These are phyloP conservation scores for Amanita subjunquillea DNA, from an alignment of 768 basidiomycete species.

Conservation along the genomic window DNA sequence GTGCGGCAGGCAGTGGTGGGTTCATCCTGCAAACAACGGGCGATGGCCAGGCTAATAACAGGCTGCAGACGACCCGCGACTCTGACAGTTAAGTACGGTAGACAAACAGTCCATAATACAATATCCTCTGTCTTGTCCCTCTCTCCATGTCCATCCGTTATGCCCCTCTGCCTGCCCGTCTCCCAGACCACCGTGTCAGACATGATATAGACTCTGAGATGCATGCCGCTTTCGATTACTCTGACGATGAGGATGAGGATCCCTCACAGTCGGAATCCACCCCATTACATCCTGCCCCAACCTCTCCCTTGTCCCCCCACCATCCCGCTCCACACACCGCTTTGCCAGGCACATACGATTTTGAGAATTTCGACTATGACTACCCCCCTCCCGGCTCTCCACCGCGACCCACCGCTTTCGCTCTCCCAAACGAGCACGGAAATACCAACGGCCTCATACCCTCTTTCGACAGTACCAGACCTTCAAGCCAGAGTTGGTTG, in stretches of 20 bases:
- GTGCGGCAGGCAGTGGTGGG: slow-evolving; percentile 26
- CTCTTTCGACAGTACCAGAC: slow-evolving; percentile 24
- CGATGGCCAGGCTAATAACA: background rate
- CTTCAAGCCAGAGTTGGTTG: slow-evolving; percentile 39
- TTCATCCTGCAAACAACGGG: background rate
- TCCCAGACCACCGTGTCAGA: slow-evolving; percentile 25
- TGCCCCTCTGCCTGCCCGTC: slow-evolving; percentile 55
- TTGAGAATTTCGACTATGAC: slow-evolving; percentile 73
- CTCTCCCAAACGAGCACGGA: slow-evolving; percentile 61
- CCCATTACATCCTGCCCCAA: slow-evolving; percentile 36
- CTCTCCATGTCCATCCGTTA: slow-evolving; percentile 46
- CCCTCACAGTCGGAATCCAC: slow-evolving; percentile 41
- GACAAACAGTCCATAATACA: slow-evolving; percentile 1
- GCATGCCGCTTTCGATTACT: slow-evolving; percentile 81
- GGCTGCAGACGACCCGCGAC: background rate
- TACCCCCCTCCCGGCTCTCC: slow-evolving; percentile 80
- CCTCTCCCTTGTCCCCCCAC: slow-evolving; percentile 18
- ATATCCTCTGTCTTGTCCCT: background rate
- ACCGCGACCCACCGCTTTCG: slow-evolving; percentile 49
- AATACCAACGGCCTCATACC: slow-evolving; percentile 71
- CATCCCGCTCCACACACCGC: slow-evolving; percentile 15
- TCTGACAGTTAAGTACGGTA: background rate
- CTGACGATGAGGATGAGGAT: slow-evolving; percentile 59
- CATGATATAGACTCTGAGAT: slow-evolving; percentile 45
- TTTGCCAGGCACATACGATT: slow-evolving; percentile 53